Evolutionary conservation across 768 basidiomycete genomes (phyloP).

Genomic region (Calocera viscosa): DNA sequence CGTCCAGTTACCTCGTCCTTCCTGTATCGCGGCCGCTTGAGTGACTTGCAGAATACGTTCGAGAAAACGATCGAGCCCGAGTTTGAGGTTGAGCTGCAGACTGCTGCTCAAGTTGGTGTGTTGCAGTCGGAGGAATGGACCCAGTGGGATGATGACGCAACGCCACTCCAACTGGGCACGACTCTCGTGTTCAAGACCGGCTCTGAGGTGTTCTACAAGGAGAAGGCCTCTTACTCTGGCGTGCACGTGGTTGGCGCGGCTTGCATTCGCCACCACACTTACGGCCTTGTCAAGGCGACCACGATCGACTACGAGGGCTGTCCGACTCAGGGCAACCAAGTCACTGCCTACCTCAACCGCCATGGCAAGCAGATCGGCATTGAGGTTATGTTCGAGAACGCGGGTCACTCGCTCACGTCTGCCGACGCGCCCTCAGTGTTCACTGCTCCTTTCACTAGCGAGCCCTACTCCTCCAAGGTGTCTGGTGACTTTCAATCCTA

Average conservation of each 20-base stretch:
- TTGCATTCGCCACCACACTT: constrained; percentile 78
- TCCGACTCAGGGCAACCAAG: constrained; percentile 84
- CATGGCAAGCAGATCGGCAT: constrained; percentile 72
- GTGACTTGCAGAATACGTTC: constrained; percentile 91
- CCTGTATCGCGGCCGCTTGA: constrained; percentile 91
- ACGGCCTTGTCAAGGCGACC: constrained; percentile 77
- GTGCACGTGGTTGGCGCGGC: constrained; percentile 75
- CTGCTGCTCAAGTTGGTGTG: constrained; percentile 75
- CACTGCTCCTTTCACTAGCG: constrained; percentile 78
- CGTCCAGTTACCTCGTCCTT: constrained; percentile 80
- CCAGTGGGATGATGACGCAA: constrained; percentile 76
- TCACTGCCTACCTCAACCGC: constrained; percentile 83
- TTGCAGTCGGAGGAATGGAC: constrained; percentile 97
- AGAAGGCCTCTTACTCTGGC: constrained; percentile 69
- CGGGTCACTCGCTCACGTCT: constrained; percentile 72
- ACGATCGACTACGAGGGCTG: constrained; percentile 77
- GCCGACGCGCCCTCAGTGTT: constrained; percentile 51
- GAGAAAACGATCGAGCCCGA: constrained; percentile 83
- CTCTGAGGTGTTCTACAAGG: constrained; percentile 81
- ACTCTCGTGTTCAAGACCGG: constrained; percentile 80
- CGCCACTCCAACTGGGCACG: constrained; percentile 65
- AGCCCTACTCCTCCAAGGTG: constrained; percentile 87
- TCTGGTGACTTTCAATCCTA: constrained; percentile 99
- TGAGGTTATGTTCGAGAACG: constrained; percentile 62
- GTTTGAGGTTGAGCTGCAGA: constrained; percentile 62